Evolutionary conservation across 163 green algal genomes (phyloP), one percentile per base, ranked within the genome.

Genomic region (Scenedesmus sp.): DNA sequence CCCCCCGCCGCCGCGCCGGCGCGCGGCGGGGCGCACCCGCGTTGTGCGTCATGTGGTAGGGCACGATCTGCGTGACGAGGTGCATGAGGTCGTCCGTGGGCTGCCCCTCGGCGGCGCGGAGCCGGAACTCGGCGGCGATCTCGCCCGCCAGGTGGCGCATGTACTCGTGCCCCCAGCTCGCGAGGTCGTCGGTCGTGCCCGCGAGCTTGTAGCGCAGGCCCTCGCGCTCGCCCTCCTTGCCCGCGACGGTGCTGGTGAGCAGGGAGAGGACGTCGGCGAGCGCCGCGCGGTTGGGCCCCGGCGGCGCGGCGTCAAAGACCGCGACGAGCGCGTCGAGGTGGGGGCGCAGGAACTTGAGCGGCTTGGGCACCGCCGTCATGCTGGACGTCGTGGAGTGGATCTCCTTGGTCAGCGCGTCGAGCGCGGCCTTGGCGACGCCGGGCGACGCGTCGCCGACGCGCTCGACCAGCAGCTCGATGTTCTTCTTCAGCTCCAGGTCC

Each of bases 311-410:
- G 33, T 92, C 88, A 33, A 87, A 89, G 14, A 54, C 39, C 18
- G 66, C 39, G 70, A 95, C 95, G 26, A 99, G 81, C 0, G 75
- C 85, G 18, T 89, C 85, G 36, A 97, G 96, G 85, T 99, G 94
- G 0, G 89, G 81, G 6, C 90, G 85, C 62, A 99, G 90, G 84
- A 99, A 99, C 88, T 99, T 99, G 28, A 99, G 87, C 2, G 96
- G 96, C 87, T 99, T 99, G 20, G 96, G 96, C 14, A 99, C 96
- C 20, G 90, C 95, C 9, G 95, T 99, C 96, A 99, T 99, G 42
- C 91, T 96, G 11, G 91, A 95, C 1, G 95, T 99, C 26, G 96
- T 85, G 29, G 63, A 90, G 58, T 90, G 87, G 70, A 98, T 97
- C 72, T 98, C 92, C 3, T 85, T 85, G 50, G 88, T 82, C 50